Evolutionary conservation across 2,329 filamentous ascomycete genomes (phyloP).

Genomic region (Xylaria hypoxylon): DNA sequence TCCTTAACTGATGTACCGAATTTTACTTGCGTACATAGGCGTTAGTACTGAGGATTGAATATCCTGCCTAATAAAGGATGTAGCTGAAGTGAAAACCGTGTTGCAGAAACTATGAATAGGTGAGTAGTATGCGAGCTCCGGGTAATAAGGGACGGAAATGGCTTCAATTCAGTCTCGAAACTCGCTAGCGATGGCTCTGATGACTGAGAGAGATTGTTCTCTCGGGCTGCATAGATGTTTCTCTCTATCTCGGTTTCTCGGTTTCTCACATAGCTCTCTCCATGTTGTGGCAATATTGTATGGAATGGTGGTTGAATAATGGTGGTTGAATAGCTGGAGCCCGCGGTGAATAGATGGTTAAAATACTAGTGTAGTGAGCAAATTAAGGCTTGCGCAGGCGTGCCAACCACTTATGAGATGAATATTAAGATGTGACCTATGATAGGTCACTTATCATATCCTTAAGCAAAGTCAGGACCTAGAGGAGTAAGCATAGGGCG

Average conservation of each 20-base stretch:
- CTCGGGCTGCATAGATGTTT: too few species aligned
- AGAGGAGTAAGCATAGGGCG: neutral
- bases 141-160: neutral
- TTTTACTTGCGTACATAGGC: too few species aligned
- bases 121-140: too few species aligned
- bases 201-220: neutral
- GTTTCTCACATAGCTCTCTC: neutral
- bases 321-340: too few species aligned
- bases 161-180: neutral
- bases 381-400: neutral
- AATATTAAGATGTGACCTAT: too few species aligned
- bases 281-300: neutral
- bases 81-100: neutral
- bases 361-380: neutral
- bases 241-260: too few species aligned
- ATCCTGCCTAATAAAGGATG: neutral
- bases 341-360: neutral
- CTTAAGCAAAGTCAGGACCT: neutral
- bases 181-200: neutral
- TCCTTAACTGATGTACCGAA: too few species aligned
- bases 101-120: too few species aligned
- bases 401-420: neutral
- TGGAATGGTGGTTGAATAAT: neutral
- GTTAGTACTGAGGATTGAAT: neutral
- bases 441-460: slow-evolving; percentile 1